phyloP scores from a whole-genome alignment of 768 basidiomycete genomes.

The Lactarius indigo region DNA sequence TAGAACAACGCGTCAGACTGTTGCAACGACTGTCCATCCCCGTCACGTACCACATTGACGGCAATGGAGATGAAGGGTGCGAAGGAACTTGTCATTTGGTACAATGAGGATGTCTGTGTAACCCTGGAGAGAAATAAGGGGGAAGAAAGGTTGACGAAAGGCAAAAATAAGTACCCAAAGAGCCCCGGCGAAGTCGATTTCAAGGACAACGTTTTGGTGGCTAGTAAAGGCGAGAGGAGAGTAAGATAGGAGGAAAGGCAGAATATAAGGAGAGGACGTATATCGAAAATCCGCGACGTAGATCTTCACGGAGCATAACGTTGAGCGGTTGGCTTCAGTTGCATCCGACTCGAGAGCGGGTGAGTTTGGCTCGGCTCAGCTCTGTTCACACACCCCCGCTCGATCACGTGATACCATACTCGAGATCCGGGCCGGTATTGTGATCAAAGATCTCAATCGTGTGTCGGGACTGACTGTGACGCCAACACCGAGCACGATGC shows the following conservation, averaged over 20 bases:
- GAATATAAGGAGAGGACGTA: conserved; percentile 52
- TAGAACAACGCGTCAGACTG: conserved; percentile 34
- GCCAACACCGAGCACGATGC: conserved; percentile 42
- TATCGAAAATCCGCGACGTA: conserved; percentile 83
- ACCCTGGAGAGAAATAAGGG: conserved; percentile 48
- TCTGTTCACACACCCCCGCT: not conserved
- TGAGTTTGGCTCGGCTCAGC: not conserved
- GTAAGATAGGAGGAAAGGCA: conserved; percentile 37
- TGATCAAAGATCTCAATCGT: not conserved
- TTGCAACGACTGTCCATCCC: conserved; percentile 9
- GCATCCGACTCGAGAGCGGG: not conserved
- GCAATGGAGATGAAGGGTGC: conserved; percentile 82
- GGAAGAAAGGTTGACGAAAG: conserved; percentile 16
- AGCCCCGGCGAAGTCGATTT: conserved; percentile 87
- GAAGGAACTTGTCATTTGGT: conserved; percentile 75
- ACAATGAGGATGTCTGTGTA: conserved; percentile 90
- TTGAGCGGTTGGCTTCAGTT: not conserved
- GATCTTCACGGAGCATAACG: conserved; percentile 71
- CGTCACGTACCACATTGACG: conserved; percentile 72
- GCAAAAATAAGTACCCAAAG: conserved; percentile 59
- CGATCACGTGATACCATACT: conserved; percentile 3
- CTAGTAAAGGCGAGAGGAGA: conserved; percentile 65
- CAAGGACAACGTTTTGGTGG: conserved; percentile 93
- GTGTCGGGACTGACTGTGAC: too few relatives aligned
- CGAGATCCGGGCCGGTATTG: not conserved